Base-by-base conservation (phyloP, 306 rosid genomes). In the Cucumis melo region DNA sequence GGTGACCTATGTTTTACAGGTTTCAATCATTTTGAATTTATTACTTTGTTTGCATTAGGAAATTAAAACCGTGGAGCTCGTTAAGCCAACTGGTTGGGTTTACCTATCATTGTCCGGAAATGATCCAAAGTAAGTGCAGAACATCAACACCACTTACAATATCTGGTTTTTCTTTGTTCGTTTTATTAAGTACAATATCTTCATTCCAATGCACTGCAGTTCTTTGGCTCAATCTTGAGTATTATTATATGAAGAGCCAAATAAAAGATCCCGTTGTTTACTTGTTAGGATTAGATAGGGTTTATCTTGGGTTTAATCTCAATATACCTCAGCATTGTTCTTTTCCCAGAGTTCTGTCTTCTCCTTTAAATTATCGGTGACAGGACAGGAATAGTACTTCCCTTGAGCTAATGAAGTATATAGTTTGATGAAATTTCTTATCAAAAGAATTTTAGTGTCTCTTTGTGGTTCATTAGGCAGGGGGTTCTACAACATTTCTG, bases 41-140 rank as follows among this genome's bases (percentile, higher is more conserved):
- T 14, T 51, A 29, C 4, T 78, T 48, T 27, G 78, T 44, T 56
- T 82, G 34, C n/a, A 54, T 87, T 51, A 93, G 98, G 98, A 94
- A 84, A 91, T 94, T 51, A 94, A 90, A 75, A 83, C 95, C 29
- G 91, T 86, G 84, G 97, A 94, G 76, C 93, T 94, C 34, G 89
- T 83, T 76, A 88, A 91, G 86, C 96, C 98, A 62, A 85, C 86
- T 53, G 98, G 97, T 68, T 94, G 98, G 98, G 86, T 94, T 82
- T 83, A 90, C 87, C 74, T 94, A 10, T 89, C 95, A 5, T 77
- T 94, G 79, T 91, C 97, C 51, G 98, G 97, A 76, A 81, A 72
- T 65, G 96, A 94, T 87, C 89, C 98, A 76, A 84, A 93, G 98
- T 93, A 63, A 83, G 87, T 32, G 14, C 23, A 41, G 55, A 29